Evolutionary conservation across 2,329 filamentous ascomycete species (phyloP), one percentile per base, ranked within the genome.

Genomic region (Colletotrichum caudatum): DNA sequence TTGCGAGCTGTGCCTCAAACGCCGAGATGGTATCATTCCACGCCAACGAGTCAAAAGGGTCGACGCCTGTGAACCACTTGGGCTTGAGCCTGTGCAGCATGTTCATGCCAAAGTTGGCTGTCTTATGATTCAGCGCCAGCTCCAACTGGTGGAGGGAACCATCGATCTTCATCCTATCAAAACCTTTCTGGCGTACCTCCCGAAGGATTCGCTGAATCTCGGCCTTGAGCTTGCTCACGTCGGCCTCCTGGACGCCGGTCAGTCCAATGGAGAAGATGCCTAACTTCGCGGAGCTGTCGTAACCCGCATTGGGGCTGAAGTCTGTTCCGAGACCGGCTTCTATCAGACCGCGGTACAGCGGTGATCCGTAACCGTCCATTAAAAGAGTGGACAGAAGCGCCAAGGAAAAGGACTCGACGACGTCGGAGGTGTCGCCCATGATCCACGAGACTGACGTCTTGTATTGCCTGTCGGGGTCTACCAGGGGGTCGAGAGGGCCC

Each of bases 381-480:
- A 99, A 83, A 20, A 99, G 84, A 2, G 92, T 94, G 5, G 94
- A 94, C 44, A 98, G 84, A 11, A 99, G 87, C 3, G 92, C 90
- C 6, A 98, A 82, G 0, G 94, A 94, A 80, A 98, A 98, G 0
- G 93, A 94, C 81, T 99, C 95, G 1, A 97, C 85, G 8, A 96
- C 87, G 76, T 99, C 89, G 1, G 90, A 89, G 0, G 93, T 92
- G 75, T 97, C 92, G 51, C 94, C 94, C 79, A 94, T 92, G 39
- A 97, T 86, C 96, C 96, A 99, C 1, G 95, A 97, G 0, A 95
- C 89, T 0, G 95, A 98, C 0, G 94, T 97, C 83, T 98, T 98
- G 82, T 90, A 93, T 80, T 99, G 96, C 78, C 94, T 93, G 77
- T 96, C 93, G 50, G 91, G 88, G 66, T 94, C 93, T 37, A 95